Evolutionary conservation across 129 eudicot species (phyloP).

Genomic region (Tagetes erecta): DNA sequence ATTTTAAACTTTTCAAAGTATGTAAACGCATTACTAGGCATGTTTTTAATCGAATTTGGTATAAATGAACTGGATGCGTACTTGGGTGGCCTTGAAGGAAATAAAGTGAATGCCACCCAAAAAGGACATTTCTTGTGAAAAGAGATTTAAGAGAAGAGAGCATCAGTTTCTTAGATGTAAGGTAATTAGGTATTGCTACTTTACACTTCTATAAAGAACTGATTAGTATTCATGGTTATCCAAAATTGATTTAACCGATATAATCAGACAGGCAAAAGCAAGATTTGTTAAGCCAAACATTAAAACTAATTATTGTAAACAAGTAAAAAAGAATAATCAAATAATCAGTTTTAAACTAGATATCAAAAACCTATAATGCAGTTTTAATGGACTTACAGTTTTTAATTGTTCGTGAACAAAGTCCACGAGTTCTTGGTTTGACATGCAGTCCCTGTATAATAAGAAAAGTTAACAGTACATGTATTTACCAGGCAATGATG

Average conservation of each 20-base stretch:
- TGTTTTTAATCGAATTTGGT: neutral
- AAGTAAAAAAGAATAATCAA: neutral
- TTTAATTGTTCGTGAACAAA: constrained; percentile 60
- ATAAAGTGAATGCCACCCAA: neutral
- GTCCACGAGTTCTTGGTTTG: constrained; percentile 88
- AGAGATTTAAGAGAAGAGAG: neutral
- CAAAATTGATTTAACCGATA: neutral
- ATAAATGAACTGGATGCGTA: neutral
- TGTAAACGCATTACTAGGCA: neutral
- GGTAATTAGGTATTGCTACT: neutral
- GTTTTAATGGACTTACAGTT: constrained; percentile 50
- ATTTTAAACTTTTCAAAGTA: neutral
- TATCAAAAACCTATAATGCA: neutral
- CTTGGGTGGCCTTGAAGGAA: neutral
- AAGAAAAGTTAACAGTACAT: constrained; percentile 1
- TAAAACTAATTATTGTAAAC: neutral
- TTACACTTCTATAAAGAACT: neutral
- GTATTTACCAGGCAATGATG: neutral
- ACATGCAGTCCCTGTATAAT: constrained; percentile 82
- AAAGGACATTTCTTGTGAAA: neutral
- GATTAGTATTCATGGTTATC: neutral
- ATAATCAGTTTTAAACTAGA: neutral
- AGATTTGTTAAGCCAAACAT: constrained; percentile 7
- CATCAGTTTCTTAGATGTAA: neutral
- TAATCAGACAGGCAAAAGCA: neutral